phyloP scores from a whole-genome alignment of 2,329 filamentous ascomycete genomes.

The Hypoxylon sp. region DNA sequence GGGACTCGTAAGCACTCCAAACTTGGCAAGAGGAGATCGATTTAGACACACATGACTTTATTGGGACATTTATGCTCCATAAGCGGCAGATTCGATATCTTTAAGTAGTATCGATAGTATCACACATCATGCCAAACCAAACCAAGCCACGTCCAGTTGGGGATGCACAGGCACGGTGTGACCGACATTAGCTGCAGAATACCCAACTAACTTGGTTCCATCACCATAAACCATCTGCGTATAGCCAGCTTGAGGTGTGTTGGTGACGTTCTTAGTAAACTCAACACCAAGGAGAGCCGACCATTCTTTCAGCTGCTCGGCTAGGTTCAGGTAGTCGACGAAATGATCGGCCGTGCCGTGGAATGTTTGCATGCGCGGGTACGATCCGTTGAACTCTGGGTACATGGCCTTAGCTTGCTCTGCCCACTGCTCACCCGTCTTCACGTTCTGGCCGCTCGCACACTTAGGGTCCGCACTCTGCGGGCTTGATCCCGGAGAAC shows the following conservation, averaged over 20 bases:
- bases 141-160: constrained; percentile 43
- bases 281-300: constrained; percentile 57
- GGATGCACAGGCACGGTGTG: constrained; percentile 45
- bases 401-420: constrained; percentile 54
- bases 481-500: constrained; percentile 43
- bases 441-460: constrained; percentile 57
- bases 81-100: not conserved
- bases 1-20: not conserved
- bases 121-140: constrained; percentile 30
- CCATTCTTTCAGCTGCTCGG: constrained; percentile 64
- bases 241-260: constrained; percentile 42
- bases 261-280: constrained; percentile 44
- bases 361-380: constrained; percentile 65
- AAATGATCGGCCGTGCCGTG: constrained; percentile 62
- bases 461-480: constrained; percentile 55
- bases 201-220: constrained; percentile 44
- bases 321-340: constrained; percentile 62
- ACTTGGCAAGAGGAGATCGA: not conserved
- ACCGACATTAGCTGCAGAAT: constrained; percentile 40
- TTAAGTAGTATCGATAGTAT: not conserved
- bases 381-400: constrained; percentile 59
- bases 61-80: not conserved
- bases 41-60: not conserved
- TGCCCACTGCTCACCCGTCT: constrained; percentile 45
- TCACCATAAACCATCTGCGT: constrained; percentile 46